Evolutionary conservation across 2,329 filamentous ascomycete species (phyloP).

Genomic region (Calonectria pseudoreteaudii): DNA sequence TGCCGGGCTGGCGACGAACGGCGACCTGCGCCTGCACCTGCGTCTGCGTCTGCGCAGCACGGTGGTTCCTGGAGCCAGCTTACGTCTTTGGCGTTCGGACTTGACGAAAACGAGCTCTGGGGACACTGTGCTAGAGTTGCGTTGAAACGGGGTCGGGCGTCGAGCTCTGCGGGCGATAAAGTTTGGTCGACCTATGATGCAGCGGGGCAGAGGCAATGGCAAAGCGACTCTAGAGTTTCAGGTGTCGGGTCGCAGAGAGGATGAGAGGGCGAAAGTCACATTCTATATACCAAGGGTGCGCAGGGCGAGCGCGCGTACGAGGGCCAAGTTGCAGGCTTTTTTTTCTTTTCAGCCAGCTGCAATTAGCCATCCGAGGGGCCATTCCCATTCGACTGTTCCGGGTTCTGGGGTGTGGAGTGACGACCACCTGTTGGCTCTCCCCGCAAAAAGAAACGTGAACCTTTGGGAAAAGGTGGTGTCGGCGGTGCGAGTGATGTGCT

Average conservation of each 20-base stretch:
- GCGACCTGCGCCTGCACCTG: conserved; percentile 16
- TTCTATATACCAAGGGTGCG: conserved; percentile 41
- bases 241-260: conserved; percentile 24
- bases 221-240: conserved; percentile 38
- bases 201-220: conserved; percentile 20
- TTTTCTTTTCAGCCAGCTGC: conserved; percentile 11
- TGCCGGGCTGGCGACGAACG: conserved; percentile 7
- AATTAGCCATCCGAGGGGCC: conserved; percentile 27
- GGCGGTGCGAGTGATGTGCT: conserved; percentile 33
- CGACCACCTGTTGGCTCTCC: conserved; percentile 34
- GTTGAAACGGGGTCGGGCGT: conserved; percentile 28
- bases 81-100: neutral
- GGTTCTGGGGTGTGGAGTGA: conserved; percentile 41
- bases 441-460: conserved; percentile 36
- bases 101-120: conserved; percentile 10
- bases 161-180: conserved; percentile 18
- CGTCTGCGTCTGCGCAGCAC: neutral
- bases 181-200: conserved; percentile 26
- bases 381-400: conserved; percentile 34
- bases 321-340: neutral
- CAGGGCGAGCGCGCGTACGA: neutral
- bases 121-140: conserved; percentile 13
- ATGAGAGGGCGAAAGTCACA: conserved; percentile 38
- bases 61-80: neutral
- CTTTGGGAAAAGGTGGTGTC: conserved; percentile 15